Evolutionary conservation across 768 basidiomycete genomes (phyloP), one percentile per base, ranked within the genome.

Genomic region (Boletus sp.): DNA sequence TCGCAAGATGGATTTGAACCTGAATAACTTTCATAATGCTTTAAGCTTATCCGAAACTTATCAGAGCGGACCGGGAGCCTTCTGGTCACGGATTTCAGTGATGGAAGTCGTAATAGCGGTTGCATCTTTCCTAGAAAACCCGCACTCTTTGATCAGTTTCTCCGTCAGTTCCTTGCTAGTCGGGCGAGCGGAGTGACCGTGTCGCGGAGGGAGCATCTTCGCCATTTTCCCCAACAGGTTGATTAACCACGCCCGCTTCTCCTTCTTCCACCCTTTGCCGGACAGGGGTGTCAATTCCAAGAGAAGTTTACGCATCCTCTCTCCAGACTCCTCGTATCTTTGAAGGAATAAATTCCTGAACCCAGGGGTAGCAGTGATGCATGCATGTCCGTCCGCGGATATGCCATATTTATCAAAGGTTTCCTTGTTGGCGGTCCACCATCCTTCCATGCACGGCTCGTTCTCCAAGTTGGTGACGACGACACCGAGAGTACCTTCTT

Each of bases 381-480:
- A 79, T 4, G 76, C 79, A 18, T 76, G 71, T 15, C 71, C 76
- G 14, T 60, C 35, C 0, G 67, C 56, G 35, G 50, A 44, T 60
- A 79, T 75, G 1, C 62, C 64, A 41, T 69, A 67, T 14, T 18
- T 37, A 41, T 54, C 55, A 55, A 80, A 79, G 4, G 30, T 42
- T 12, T 35, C 33, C 47, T 71, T n/a, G 55, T 78, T 78, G 36
- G 51, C 33, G 15, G 46, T 39, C 78, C 77, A 79, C 78, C 78
- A 79, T 28, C 39, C 61, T 5, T 73, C 70, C 67, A 75, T 73
- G 28, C 62, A 62, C 3, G 35, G 56, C 35, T 76, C 65, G 37
- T 67, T 71, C 60, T 77, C 78, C 39, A 80, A 63, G 42, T 76
- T 61, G 8, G 76, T 79, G 37, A 79, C 56, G 30, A 71, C 71